Conservation (phyloP, 1,139 yeast genomes). For the Zhuliangozyma parablackwelliae region DNA sequence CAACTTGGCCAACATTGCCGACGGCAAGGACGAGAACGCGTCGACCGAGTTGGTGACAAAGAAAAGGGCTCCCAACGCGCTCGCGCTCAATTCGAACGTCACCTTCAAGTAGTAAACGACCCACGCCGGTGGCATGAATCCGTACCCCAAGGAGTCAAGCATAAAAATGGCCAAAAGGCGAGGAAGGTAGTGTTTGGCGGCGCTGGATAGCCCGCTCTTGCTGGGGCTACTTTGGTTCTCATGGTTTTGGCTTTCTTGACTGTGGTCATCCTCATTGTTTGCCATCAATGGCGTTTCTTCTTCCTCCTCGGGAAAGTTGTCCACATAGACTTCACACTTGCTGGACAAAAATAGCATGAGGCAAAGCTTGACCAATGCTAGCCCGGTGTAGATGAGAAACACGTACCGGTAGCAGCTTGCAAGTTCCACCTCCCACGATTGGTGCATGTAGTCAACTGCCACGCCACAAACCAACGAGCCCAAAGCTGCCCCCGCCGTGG, state of each 20-base stretch:
- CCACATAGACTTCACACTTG: conserved; percentile 44
- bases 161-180: conserved; percentile 50
- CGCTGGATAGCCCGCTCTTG: conserved; percentile 22
- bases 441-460: conserved; percentile 42
- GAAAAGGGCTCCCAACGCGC: conserved; percentile 47
- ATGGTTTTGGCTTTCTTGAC: conserved; percentile 1
- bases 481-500: conserved; percentile 70
- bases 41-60: conserved; percentile 40
- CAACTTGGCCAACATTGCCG: conserved; percentile 61
- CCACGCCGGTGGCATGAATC: conserved; percentile 88
- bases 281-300: conserved; percentile 5
- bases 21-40: conserved; percentile 12
- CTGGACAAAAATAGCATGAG: conserved; percentile 52
- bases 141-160: conserved; percentile 82
- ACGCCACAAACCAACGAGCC: conserved; percentile 70
- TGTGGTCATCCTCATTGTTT: conserved; percentile 4
- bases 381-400: conserved; percentile 52
- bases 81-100: conserved; percentile 36
- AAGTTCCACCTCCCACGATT: conserved; percentile 25
- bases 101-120: conserved; percentile 68
- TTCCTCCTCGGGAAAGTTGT: conserved; percentile 8
- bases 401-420: conserved; percentile 51
- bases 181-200: conserved; percentile 30
- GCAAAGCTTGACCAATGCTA: conserved; percentile 54
- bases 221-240: background rate